These are phyloP conservation scores for Scutellaria barbata DNA, from an alignment of 257 asterid genomes.

Conservation along the genomic window DNA sequence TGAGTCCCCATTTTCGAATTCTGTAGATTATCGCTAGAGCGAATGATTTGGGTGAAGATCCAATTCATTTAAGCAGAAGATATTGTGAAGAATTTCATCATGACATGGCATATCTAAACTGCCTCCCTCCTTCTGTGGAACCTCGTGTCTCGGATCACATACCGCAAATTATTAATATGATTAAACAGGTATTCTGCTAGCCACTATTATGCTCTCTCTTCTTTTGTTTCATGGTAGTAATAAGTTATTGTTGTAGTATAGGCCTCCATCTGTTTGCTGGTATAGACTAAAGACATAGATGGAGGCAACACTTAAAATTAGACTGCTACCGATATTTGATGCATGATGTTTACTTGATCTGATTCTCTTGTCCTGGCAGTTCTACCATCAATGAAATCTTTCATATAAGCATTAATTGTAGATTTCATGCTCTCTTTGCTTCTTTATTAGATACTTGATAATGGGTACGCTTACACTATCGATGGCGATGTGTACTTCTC, in stretches of 20 bases:
- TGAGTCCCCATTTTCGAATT: slow-evolving; percentile 71
- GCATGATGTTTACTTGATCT: slow-evolving; percentile 20
- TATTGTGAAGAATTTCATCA: slow-evolving; percentile 86
- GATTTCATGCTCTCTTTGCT: slow-evolving; percentile 35
- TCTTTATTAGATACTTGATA: slow-evolving; percentile 69
- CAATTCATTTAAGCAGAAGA: slow-evolving; percentile 76
- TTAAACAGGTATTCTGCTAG: slow-evolving; percentile 61
- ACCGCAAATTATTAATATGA: slow-evolving; percentile 82
- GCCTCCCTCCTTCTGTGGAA: slow-evolving; percentile 90
- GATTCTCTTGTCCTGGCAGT: not conserved
- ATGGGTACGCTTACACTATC: slow-evolving; percentile 75
- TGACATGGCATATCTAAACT: slow-evolving; percentile 78
- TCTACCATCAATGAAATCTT: not conserved
- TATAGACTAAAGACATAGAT: not conserved
- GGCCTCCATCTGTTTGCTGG: not conserved
- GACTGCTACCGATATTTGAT: slow-evolving; percentile 9
- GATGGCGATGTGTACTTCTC: slow-evolving; percentile 93
- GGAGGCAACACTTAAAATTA: not conserved
- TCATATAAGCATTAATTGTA: slow-evolving; percentile 11
- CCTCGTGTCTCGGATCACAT: slow-evolving; percentile 98
- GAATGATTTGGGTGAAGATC: slow-evolving; percentile 85
- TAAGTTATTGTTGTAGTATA: slow-evolving; percentile 12
- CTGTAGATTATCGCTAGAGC: slow-evolving; percentile 93
- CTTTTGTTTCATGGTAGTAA: slow-evolving; percentile 1
- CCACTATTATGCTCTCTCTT: not conserved